Percentiles rank a stretch among this genome's conserved stretches.
These are phyloP conservation scores for Cystobasidium ongulense DNA, from an alignment of 768 basidiomycete species.

Conservation along the genomic window DNA sequence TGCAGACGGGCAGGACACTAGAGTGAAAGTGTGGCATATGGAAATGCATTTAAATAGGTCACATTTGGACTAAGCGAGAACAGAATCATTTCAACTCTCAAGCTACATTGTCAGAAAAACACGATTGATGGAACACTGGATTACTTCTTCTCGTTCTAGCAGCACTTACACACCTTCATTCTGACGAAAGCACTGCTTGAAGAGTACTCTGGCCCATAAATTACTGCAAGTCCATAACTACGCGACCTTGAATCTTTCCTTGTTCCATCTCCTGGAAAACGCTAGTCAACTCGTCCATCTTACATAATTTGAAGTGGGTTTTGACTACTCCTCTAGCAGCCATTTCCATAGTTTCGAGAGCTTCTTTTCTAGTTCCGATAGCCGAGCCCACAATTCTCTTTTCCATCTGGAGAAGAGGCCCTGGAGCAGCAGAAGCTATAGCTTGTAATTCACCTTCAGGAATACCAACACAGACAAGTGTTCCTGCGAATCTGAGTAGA, in stretches of 20 bases:
- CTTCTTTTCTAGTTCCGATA: constrained; percentile 29
- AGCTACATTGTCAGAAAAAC: too few species aligned
- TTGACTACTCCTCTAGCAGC: constrained; percentile 31
- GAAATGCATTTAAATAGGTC: not conserved
- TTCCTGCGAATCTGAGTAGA: not conserved
- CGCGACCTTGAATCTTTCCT: constrained; percentile 26
- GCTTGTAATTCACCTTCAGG: constrained; percentile 27
- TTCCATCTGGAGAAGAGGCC: constrained; percentile 13
- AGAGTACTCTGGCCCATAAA: not conserved
- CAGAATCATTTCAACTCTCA: not conserved
- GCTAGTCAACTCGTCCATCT: constrained; percentile 27
- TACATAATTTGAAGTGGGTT: not conserved
- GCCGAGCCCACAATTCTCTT: constrained; percentile 31
- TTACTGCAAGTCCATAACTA: constrained; percentile 21
- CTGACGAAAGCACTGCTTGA: too few species aligned
- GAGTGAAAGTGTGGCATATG: not conserved
- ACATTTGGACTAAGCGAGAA: not conserved
- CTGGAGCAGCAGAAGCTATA: constrained; percentile 15
- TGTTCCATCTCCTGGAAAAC: constrained; percentile 27
- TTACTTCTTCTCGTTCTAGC: too few species aligned
- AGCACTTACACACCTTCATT: too few species aligned
- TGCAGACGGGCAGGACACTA: too few species aligned
- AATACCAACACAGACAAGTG: constrained; percentile 29
- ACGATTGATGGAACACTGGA: too few species aligned
- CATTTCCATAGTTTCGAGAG: constrained; percentile 29